Evolutionary conservation across 2,329 filamentous ascomycete genomes (phyloP).

Genomic region (Ascochyta lentis): DNA sequence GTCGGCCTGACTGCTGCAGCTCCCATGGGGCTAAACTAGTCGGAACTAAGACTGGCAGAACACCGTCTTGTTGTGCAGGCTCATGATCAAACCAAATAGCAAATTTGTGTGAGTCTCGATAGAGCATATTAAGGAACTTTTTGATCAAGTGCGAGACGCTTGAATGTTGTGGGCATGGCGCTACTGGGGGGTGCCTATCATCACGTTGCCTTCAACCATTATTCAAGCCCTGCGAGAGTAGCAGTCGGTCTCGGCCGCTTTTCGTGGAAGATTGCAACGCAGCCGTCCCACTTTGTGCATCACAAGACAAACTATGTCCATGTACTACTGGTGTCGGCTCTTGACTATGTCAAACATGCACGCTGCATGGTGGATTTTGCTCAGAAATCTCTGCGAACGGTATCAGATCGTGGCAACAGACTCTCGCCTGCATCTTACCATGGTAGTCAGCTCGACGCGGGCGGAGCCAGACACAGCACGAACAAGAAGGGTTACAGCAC

Average conservation of each 20-base stretch:
- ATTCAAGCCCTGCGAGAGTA: conserved; percentile 1
- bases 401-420: conserved; percentile 25
- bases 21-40: too few relatives aligned
- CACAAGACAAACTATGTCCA: conserved; percentile 32
- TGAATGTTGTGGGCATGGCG: too few relatives aligned
- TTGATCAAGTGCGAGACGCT: too few relatives aligned
- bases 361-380: conserved; percentile 19
- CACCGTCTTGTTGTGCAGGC: too few relatives aligned
- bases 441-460: conserved; percentile 18
- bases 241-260: conserved; percentile 34
- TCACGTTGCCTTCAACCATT: too few relatives aligned
- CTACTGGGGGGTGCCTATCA: too few relatives aligned
- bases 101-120: too few relatives aligned
- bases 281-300: conserved; percentile 34
- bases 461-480: conserved; percentile 16
- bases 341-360: conserved; percentile 19
- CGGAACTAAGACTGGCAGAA: too few relatives aligned
- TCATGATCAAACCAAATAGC: too few relatives aligned
- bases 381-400: conserved; percentile 23
- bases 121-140: too few relatives aligned
- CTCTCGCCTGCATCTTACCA: conserved; percentile 27
- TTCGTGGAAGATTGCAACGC: conserved; percentile 28
- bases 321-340: conserved; percentile 29
- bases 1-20: conserved; percentile 23
- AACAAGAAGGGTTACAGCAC: conserved; percentile 7